Evolutionary conservation across 2,329 filamentous ascomycete genomes (phyloP), one percentile per base, ranked within the genome.

Genomic region (Coniochaeta sp.): DNA sequence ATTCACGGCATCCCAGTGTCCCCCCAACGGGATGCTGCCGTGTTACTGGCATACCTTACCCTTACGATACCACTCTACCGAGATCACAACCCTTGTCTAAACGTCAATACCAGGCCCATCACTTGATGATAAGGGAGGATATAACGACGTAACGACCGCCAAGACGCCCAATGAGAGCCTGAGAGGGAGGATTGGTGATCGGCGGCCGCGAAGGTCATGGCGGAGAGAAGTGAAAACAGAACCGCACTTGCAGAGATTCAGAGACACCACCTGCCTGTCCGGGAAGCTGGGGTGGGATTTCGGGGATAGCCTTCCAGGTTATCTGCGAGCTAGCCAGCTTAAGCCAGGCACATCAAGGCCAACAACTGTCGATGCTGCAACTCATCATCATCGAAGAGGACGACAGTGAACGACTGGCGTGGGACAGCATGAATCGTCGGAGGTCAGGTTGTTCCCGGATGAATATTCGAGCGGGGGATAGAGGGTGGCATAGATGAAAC

Each of bases 251-350:
- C 38, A 14, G 49, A 31, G 22, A n/a, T n/a, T n/a, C n/a, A n/a
- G n/a, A n/a, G n/a, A n/a, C n/a, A 52, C 20, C 52, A 53, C 48
- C 54, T 50, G 49, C 54, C 52, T 26, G 42, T 53, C 32, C 48
- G 47, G 52, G 50, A 54, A 56, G 52, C 48, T 46, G n/a, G 49
- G 42, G 16, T 52, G 24, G 38, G 38, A 42, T 42, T 40, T n/a
- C n/a, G n/a, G n/a, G n/a, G n/a, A n/a, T 42, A 6, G 26, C 18
- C 38, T 14, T 14, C 18, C 12, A 42, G 26, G 38, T 22, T 42
- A 24, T 18, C 2, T 26, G 16, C 10, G 13, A 26, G 4, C 20
- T 24, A 13, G 18, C 22, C n/a, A 22, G 18, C 16, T 24, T 4
- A 20, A 30, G 6, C 35, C 38, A 42, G 20, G 20, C 20, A 42